Conservation (phyloP, 257 asterid genomes). For the Forsythia suspensa region DNA sequence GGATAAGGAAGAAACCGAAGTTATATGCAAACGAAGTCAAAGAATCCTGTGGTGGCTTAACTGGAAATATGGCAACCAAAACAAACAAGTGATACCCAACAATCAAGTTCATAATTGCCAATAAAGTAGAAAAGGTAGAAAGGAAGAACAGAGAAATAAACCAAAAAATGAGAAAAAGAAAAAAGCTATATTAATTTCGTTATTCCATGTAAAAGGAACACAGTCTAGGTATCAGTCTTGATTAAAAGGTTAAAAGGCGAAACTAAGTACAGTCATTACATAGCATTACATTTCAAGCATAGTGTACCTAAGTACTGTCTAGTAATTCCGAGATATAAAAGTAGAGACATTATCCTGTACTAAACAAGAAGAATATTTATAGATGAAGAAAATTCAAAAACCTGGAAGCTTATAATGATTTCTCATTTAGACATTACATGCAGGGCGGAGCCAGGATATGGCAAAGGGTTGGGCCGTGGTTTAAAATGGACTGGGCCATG, state of each 20-base stretch:
- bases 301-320: not conserved
- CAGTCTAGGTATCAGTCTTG: not conserved
- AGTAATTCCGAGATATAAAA: slow-evolving; percentile 14
- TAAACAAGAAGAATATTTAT: slow-evolving; percentile 4
- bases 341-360: slow-evolving; percentile 10
- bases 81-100: slow-evolving; percentile 5
- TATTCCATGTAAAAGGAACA: not conserved
- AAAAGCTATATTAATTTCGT: not conserved
- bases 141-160: not conserved
- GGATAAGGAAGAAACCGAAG: slow-evolving; percentile 32
- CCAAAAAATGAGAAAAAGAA: not conserved
- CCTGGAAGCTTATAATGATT: slow-evolving; percentile 15
- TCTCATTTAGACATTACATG: slow-evolving; percentile 12
- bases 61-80: slow-evolving; percentile 16
- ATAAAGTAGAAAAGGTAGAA: not conserved
- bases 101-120: not conserved
- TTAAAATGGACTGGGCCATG: too few species aligned
- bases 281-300: not conserved
- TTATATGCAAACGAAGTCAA: slow-evolving; percentile 24
- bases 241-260: not conserved
- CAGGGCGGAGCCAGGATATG: too few species aligned
- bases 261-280: not conserved
- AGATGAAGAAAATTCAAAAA: slow-evolving; percentile 1
- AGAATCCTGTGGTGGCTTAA: slow-evolving; percentile 17
- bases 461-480: too few species aligned